Evolutionary conservation across 2,329 filamentous ascomycete species (phyloP).

Genomic region (Ophiostoma angusticollis): DNA sequence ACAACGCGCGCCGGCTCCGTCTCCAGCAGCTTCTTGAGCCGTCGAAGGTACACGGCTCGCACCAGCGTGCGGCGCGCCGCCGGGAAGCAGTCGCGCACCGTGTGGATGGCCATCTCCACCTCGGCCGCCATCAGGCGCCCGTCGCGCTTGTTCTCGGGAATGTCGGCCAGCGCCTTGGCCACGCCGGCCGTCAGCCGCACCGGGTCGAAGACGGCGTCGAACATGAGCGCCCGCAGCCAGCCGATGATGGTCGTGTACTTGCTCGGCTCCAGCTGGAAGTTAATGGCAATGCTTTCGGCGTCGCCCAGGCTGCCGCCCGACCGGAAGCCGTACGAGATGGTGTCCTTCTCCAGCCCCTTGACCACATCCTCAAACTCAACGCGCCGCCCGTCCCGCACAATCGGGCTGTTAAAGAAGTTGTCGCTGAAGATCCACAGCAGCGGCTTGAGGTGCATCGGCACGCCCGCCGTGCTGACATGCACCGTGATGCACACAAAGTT

Average conservation of each 20-base stretch:
- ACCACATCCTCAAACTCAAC: slow-evolving; percentile 88
- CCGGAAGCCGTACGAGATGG: slow-evolving; percentile 67
- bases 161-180: slow-evolving; percentile 75
- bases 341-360: slow-evolving; percentile 80
- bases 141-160: slow-evolving; percentile 83
- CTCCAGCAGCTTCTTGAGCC: slow-evolving; percentile 67
- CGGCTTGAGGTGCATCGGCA: slow-evolving; percentile 75
- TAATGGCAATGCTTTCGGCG: slow-evolving; percentile 66
- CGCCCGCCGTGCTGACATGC: slow-evolving; percentile 61
- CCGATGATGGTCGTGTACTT: slow-evolving; percentile 73
- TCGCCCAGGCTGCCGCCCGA: slow-evolving; percentile 59
- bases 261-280: slow-evolving; percentile 74
- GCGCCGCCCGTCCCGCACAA: slow-evolving; percentile 60
- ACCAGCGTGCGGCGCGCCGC: slow-evolving; percentile 74
- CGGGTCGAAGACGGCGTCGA: slow-evolving; percentile 77
- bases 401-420: slow-evolving; percentile 89
- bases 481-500: slow-evolving; percentile 83
- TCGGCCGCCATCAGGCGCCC: slow-evolving; percentile 56
- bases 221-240: slow-evolving; percentile 79
- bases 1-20: slow-evolving; percentile 66
- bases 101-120: slow-evolving; percentile 66
- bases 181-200: slow-evolving; percentile 49
- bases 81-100: slow-evolving; percentile 60
- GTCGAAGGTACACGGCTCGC: slow-evolving; percentile 75
- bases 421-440: slow-evolving; percentile 73